Evolutionary conservation across 306 rosid genomes (phyloP), one percentile per base, ranked within the genome.

Genomic region (Rubus parviflorus): DNA sequence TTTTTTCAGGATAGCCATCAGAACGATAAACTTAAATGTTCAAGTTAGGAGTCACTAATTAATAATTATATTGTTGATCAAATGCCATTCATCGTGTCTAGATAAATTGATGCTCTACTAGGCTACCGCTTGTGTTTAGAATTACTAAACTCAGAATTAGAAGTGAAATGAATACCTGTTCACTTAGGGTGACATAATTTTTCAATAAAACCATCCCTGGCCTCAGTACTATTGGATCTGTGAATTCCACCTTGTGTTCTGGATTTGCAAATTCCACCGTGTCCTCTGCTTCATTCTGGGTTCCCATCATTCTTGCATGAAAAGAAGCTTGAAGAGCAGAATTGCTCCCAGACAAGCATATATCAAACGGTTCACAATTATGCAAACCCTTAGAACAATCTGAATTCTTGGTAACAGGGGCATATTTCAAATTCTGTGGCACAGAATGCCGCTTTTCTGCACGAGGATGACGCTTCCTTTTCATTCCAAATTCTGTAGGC

Each of bases 151-250:
- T 13, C 45, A 11, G 60, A 63, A 11, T 14, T 12, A 11, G 17
- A 47, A 9, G 63, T 16, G 19, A 52, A 66, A 64, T 38, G 4
- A 52, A 17, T 35, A 91, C 94, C 89, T 89, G 94, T 62, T 87
- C 79, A 35, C 25, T 20, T 71, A 57, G 86, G 25, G 75, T 37
- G 37, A 92, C 60, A 74, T 38, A 79, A 62, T 79, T 57, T 69
- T 90, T 92, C 70, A 90, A 66, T 15, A 92, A 88, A 77, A 87
- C 85, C 97, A 88, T 90, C 52, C 96, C 92, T 2, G 89, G 89
- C 77, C 85, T 77, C 88, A 92, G 73, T 58, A 82, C 37, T 35
- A 8, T 73, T 51, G 57, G 54, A 25, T 66, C 30, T 52, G 17
- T 47, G 15, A 7, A 67, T 68, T 38, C 76, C 22, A 23, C 75